Base-by-base conservation (phyloP, 2,329 filamentous ascomycete species). In the Gyromitra esculenta region DNA sequence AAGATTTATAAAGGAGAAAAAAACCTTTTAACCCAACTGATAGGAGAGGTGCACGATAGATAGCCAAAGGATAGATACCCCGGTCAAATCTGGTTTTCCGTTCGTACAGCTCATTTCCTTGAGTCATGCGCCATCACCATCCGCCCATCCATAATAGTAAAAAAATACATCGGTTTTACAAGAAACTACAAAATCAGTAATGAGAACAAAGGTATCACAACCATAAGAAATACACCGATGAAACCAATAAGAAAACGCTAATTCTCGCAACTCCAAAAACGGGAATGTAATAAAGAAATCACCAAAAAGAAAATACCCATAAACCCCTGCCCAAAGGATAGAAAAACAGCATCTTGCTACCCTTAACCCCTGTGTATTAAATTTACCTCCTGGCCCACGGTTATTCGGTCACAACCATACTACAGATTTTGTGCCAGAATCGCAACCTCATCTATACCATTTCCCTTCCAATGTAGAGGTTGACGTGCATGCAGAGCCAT, bases 361-460 rank as follows among this genome's bases (percentile, higher is more conserved):
- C n/a, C 37, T 52, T 73, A 45, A 73, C 69, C 65, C 57, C 21
- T 25, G 66, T 75, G 62, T 75, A 75, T 75, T 75, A 75, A 56
- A 15, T 57, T 13, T 39, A 11, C 52, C 7, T 57, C 56, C 35
- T n/a, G 50, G 39, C 31, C 52, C 7, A 11, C 35, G 5, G 25
- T 25, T n/a, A 31, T 35, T 41, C 18, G 54, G 45, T 50, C 41
- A 69, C 52, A 52, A 15, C 62, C 54, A 66, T 73, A 73, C 50
- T 60, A 73, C 41, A 52, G 60, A n/a, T 69, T 69, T 59, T 59
- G 54, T 60, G 41, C 54, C 39, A 39, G 45, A 50, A 21, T 41
- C 18, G 8, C 65, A 62, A 37, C 35, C 31, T 70, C 56, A 70
- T 52, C 37, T 72, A 56, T 64, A 41, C 31, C 25, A 15, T 39